Percentiles rank a stretch among this genome's conserved stretches.
These are phyloP conservation scores for Penicillium flavigenum DNA, from an alignment of 495 filamentous ascomycete genomes.

Conservation along the genomic window DNA sequence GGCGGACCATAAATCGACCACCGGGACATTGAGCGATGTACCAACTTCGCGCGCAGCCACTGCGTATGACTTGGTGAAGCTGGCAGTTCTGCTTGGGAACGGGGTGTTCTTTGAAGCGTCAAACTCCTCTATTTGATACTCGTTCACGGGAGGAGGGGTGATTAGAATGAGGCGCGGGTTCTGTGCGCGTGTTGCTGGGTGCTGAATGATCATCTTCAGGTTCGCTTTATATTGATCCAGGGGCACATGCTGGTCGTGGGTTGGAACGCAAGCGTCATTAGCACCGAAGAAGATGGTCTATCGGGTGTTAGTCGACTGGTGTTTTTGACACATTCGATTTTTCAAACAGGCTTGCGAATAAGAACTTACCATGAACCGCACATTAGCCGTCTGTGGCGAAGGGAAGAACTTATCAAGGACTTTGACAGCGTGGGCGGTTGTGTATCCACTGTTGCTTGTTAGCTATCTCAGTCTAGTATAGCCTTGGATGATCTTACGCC, in stretches of 20 bases:
- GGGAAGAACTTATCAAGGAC: conserved; percentile 60
- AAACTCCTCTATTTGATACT: conserved; percentile 59
- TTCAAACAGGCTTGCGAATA: not conserved
- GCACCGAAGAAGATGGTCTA: conserved; percentile 82
- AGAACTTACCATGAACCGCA: conserved; percentile 63
- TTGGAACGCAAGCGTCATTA: conserved; percentile 74
- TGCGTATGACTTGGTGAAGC: conserved; percentile 66
- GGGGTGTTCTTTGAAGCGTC: conserved; percentile 22
- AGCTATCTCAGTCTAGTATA: not conserved
- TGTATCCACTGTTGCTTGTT: conserved; percentile 58
- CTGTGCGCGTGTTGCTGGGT: conserved; percentile 66
- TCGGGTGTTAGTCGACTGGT: not conserved
- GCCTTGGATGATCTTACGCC: conserved; percentile 38
- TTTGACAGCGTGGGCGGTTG: conserved; percentile 60
- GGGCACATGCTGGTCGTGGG: conserved; percentile 69
- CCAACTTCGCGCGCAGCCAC: conserved; percentile 67
- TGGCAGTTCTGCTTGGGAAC: conserved; percentile 58
- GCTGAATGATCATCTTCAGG: conserved; percentile 64
- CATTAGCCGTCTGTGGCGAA: conserved; percentile 52
- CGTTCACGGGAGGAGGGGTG: conserved; percentile 77
- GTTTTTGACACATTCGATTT: conserved; percentile 9
- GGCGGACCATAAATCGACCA: conserved; percentile 72
- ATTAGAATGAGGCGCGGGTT: conserved; percentile 71
- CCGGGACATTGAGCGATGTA: conserved; percentile 57
- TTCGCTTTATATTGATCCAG: conserved; percentile 70